These are phyloP conservation scores for Botrytis sinoallii DNA, from an alignment of 2,329 filamentous ascomycete species.

Conservation along the genomic window DNA sequence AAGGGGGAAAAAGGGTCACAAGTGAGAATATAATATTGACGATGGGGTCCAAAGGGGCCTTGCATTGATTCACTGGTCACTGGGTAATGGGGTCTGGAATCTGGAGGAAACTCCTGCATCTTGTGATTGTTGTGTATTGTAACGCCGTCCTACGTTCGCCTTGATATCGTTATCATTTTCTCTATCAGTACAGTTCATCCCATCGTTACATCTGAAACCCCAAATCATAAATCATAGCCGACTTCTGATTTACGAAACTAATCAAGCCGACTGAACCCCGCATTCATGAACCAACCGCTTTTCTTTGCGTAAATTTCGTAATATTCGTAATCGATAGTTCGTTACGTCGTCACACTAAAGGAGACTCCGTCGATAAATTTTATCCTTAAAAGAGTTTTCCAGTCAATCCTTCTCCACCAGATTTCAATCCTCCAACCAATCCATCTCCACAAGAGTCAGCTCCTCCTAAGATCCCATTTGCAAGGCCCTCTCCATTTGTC, in stretches of 20 bases:
- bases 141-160: neutral
- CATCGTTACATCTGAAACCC: too few relatives aligned
- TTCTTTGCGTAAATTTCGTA: neutral
- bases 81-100: neutral
- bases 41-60: neutral
- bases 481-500: slow-evolving; percentile 16
- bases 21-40: neutral
- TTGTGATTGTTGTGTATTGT: neutral
- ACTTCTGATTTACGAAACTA: neutral
- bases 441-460: slow-evolving; percentile 1
- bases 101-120: neutral
- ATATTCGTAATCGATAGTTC: slow-evolving; percentile 1
- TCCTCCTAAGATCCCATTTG: slow-evolving; percentile 1
- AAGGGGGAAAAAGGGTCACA: neutral
- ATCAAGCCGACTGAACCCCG: neutral
- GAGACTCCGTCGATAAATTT: neutral
- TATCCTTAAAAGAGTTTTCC: neutral
- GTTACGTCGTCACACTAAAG: neutral
- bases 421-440: slow-evolving; percentile 13
- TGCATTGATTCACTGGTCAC: neutral
- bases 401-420: slow-evolving; percentile 14
- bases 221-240: neutral
- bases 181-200: neutral
- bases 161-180: neutral
- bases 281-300: neutral